These are phyloP conservation scores for Fusarium setosum DNA, from an alignment of 2,329 filamentous ascomycete genomes.

Conservation along the genomic window DNA sequence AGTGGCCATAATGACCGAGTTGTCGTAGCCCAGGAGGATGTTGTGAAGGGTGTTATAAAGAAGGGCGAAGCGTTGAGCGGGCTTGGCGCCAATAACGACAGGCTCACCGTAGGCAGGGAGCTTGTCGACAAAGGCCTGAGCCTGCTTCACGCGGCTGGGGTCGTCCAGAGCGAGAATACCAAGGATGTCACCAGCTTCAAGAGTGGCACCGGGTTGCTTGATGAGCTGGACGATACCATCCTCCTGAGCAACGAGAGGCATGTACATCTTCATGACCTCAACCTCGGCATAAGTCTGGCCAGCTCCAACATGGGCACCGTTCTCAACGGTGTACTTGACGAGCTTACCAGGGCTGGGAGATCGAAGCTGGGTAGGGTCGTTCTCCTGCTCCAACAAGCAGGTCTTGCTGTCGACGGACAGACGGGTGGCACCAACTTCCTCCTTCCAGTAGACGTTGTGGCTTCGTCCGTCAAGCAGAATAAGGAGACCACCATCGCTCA, in stretches of 20 bases:
- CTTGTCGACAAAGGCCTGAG: constrained; percentile 91
- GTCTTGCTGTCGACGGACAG: constrained; percentile 98
- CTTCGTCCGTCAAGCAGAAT: constrained; percentile 91
- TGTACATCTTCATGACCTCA: constrained; percentile 99
- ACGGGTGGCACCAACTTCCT: constrained; percentile 95
- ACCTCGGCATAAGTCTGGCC: constrained; percentile 96
- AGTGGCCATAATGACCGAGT: constrained; percentile 92
- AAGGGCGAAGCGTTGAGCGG: constrained; percentile 85
- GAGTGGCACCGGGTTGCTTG: constrained; percentile 98
- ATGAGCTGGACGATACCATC: constrained; percentile 97
- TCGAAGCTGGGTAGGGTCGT: constrained; percentile 96
- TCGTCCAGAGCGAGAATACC: constrained; percentile 96
- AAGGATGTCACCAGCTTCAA: constrained; percentile 98
- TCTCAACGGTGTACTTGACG: constrained; percentile 97
- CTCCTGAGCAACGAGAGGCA: constrained; percentile 95
- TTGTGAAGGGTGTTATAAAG: constrained; percentile 83
- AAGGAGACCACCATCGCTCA: constrained; percentile 93
- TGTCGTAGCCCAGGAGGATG: constrained; percentile 94
- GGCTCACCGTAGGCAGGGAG: constrained; percentile 89
- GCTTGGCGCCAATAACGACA: constrained; percentile 89
- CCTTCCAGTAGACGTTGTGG: constrained; percentile 99
- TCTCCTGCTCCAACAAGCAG: constrained; percentile 97
- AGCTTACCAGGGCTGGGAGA: constrained; percentile 97
- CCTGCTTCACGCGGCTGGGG: constrained; percentile 95
- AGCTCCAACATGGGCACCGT: constrained; percentile 90